Evolutionary conservation across 2,329 filamentous ascomycete species (phyloP), one percentile per base, ranked within the genome.

Genomic region (Aspergillus sp.): DNA sequence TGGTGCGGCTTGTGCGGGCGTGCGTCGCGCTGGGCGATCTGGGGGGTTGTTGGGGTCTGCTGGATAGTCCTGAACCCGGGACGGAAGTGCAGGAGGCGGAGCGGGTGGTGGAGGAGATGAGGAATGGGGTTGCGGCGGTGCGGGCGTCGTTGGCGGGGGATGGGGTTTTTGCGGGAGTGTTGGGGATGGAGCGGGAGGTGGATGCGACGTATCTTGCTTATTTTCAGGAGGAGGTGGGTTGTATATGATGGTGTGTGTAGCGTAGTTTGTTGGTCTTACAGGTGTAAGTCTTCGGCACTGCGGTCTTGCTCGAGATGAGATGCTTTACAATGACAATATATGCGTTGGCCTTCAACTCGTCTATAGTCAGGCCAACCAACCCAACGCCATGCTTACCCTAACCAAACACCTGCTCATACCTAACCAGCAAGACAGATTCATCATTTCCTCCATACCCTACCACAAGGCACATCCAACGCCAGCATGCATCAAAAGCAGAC

Each of bases 31-130:
- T 57, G 2, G 56, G 56, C 14, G 53, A 53, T 11, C 46, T 64
- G 7, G 41, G 35, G 7, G 46, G 48, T 8, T 65, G 62, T 42
- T 62, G 61, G 26, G 55, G 60, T 36, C 47, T 65, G 5, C 50
- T 66, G 2, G 50, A 52, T 30, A 52, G 51, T 4, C 57, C 63
- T 3, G 55, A 61, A 8, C 51, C 54, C 1, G 53, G 20, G 8
- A 60, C 62, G 1, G 62, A 66, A 20, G 44, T 55, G 4, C 56
- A 61, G 20, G 64, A 65, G 50, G 56, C 56, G 0, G 60, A 65
- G 38, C 40, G 64, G 8, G 30, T 63, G 35, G 52, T 54, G 11
- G 63, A 64, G 26, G 63, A 66, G 26, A 19, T 66, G 19, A 52
- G 60, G 2, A 53, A 59, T 47, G 63, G 54, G 5, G 54, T 61